A percentile compares a stretch with the other conserved stretches of the same genome.
Conservation (phyloP, 2,329 filamentous ascomycete species). For the Ophiocordyceps camponoti-floridani region DNA sequence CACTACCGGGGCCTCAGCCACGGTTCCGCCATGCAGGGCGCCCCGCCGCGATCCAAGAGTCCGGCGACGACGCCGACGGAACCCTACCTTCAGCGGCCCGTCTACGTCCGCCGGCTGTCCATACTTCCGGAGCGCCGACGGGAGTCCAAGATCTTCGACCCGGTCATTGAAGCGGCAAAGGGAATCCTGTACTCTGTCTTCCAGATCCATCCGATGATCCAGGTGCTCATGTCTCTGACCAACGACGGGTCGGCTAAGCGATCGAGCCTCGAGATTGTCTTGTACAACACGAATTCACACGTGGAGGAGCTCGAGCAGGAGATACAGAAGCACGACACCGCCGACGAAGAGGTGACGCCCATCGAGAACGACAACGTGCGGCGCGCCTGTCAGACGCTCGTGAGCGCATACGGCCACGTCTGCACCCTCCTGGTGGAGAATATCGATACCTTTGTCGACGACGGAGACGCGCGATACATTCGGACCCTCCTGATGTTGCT, state of each 20-base stretch:
- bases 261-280: slow-evolving; percentile 47
- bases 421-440: slow-evolving; percentile 42
- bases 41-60: slow-evolving; percentile 25
- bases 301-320: slow-evolving; percentile 48
- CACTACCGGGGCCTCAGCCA: slow-evolving; percentile 50
- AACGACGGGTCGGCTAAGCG: slow-evolving; percentile 41
- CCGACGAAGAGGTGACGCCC: slow-evolving; percentile 26
- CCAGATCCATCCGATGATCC: slow-evolving; percentile 50
- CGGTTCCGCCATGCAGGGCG: slow-evolving; percentile 48
- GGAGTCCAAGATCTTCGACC: slow-evolving; percentile 42
- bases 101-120: slow-evolving; percentile 45
- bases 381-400: slow-evolving; percentile 42
- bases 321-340: slow-evolving; percentile 40
- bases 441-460: slow-evolving; percentile 45
- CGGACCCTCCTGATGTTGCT: slow-evolving; percentile 44
- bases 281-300: slow-evolving; percentile 49
- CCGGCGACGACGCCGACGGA: slow-evolving; percentile 45
- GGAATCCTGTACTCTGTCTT: slow-evolving; percentile 50
- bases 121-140: slow-evolving; percentile 44
- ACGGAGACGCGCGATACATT: slow-evolving; percentile 48
- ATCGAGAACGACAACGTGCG: slow-evolving; percentile 46
- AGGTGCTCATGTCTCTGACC: slow-evolving; percentile 43
- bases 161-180: slow-evolving; percentile 45
- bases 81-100: slow-evolving; percentile 35
- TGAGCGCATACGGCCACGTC: slow-evolving; percentile 47